These are phyloP conservation scores for Xylaria acuta DNA, from an alignment of 495 filamentous ascomycete species.

Conservation along the genomic window DNA sequence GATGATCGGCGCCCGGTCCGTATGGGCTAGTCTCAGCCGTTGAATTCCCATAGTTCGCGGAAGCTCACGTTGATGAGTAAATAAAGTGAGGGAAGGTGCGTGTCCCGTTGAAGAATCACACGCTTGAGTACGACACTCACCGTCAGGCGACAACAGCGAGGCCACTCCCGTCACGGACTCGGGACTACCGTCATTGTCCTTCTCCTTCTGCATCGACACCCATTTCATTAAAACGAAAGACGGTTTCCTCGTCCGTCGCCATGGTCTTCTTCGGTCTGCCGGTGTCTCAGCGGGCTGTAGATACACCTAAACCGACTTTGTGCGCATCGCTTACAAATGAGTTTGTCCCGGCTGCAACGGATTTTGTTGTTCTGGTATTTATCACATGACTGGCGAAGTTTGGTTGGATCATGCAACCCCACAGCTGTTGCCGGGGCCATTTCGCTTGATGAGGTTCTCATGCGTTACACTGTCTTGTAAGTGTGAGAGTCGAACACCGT, in stretches of 20 bases:
- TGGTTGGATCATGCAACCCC: slow-evolving; percentile 28
- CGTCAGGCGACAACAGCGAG: not conserved
- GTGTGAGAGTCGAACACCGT: no score
- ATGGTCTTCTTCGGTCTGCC: slow-evolving; percentile 46
- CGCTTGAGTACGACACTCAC: not conserved
- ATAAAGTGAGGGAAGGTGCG: no score
- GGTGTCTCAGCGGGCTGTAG: slow-evolving; percentile 54
- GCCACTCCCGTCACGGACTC: not conserved
- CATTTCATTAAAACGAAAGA: not conserved
- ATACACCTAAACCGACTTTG: slow-evolving; percentile 52
- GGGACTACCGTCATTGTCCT: no score
- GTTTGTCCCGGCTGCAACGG: slow-evolving; percentile 57
- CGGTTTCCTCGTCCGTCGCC: not conserved
- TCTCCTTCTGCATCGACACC: not conserved
- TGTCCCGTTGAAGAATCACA: no score
- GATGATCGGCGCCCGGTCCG: not conserved
- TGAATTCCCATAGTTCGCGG: no score
- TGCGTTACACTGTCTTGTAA: no score
- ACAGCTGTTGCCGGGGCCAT: no score
- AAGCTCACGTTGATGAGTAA: no score
- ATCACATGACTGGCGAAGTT: slow-evolving; percentile 57
- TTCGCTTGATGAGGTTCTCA: no score
- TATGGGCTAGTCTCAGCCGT: not conserved
- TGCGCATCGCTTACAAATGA: slow-evolving; percentile 52
- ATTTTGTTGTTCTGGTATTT: slow-evolving; percentile 58